These are phyloP conservation scores for Albatrellus sp. DNA, from an alignment of 1,284 basidiomycete species.

Conservation along the genomic window DNA sequence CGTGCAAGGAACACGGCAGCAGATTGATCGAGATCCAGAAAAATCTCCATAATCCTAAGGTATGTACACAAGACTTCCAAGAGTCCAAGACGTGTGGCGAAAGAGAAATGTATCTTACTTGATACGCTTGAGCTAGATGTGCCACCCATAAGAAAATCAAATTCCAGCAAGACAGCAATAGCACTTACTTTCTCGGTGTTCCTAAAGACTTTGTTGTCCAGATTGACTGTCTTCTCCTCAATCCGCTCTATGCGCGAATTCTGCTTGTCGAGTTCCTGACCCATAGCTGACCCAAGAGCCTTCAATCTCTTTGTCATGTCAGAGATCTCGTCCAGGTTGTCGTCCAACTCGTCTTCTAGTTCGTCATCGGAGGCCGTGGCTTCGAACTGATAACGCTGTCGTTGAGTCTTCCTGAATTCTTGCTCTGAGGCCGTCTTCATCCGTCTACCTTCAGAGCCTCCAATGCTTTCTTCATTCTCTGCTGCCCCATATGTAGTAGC, in stretches of 20 bases:
- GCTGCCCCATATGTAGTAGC: conserved; percentile 53
- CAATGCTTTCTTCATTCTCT: conserved; percentile 33
- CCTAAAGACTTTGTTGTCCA: conserved; percentile 52
- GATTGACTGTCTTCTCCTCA: conserved; percentile 51
- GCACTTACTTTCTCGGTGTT: conserved; percentile 58
- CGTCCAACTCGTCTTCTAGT: conserved; percentile 76
- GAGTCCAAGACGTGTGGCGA: no score
- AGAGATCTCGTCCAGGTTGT: conserved; percentile 84
- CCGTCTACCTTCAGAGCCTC: conserved; percentile 27
- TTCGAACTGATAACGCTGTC: conserved; percentile 89
- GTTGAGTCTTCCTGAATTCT: conserved; percentile 48
- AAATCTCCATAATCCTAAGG: no score
- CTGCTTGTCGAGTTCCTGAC: conserved; percentile 70
- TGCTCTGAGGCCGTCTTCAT: conserved; percentile 36
- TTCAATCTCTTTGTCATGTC: conserved; percentile 78
- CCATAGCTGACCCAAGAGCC: conserved; percentile 75
- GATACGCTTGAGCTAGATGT: conserved; percentile 55
- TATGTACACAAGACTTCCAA: no score
- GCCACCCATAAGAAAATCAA: conserved; percentile 4
- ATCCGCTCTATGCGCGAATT: conserved; percentile 62
- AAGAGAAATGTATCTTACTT: conserved; percentile 26
- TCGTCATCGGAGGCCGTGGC: conserved; percentile 94
- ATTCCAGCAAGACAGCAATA: conserved; percentile 3
- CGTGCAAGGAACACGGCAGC: no score
- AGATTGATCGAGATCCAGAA: no score